phyloP scores from a whole-genome alignment of 2,329 filamentous ascomycete genomes.

The Hymenoscyphus albidus region DNA sequence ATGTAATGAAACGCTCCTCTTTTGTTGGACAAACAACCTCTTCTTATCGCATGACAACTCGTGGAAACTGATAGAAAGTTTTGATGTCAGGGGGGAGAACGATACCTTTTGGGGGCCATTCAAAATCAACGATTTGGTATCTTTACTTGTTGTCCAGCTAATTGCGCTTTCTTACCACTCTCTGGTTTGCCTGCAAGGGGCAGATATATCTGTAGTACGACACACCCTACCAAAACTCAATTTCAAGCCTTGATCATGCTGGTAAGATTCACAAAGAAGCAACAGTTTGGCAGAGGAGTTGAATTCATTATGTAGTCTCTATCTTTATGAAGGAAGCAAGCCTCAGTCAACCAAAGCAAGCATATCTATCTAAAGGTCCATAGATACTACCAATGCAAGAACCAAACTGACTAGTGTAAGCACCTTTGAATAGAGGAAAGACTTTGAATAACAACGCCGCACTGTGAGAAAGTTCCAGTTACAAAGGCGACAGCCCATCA shows the following conservation, averaged over 20 bases:
- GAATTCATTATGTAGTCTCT: neutral
- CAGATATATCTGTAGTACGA: neutral
- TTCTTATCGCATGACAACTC: neutral
- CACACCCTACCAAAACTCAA: neutral
- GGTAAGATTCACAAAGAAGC: neutral
- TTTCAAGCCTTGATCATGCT: neutral
- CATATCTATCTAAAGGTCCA: neutral
- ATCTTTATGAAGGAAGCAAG: neutral
- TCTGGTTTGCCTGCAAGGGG: neutral
- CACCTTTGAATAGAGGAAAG: neutral
- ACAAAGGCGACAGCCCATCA: neutral
- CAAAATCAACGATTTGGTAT: neutral
- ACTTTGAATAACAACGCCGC: neutral
- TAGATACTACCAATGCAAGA: neutral
- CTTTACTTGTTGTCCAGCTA: too few relatives aligned
- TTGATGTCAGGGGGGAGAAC: neutral
- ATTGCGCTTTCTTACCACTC: too few relatives aligned
- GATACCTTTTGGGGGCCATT: neutral
- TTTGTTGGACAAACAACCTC: neutral
- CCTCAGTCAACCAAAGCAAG: neutral
- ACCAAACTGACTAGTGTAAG: neutral
- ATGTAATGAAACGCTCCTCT: neutral
- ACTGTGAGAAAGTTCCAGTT: neutral
- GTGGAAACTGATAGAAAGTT: neutral
- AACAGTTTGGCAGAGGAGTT: neutral